These are phyloP conservation scores for Globisporangium cylindrosporum DNA, from an alignment of 352 stramenopile genomes.

Conservation along the genomic window DNA sequence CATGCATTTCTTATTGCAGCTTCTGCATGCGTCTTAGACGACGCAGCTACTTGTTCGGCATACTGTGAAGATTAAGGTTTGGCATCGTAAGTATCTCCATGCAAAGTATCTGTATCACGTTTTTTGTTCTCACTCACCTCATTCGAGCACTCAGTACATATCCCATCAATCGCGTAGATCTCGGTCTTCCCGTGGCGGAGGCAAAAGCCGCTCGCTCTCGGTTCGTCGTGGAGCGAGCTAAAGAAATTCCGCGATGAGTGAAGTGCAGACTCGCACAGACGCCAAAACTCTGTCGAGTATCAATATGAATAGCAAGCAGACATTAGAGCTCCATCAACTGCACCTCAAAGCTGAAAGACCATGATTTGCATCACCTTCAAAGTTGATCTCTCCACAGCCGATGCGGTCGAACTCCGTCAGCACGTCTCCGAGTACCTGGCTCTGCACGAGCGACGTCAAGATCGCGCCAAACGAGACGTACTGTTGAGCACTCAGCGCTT, in stretches of 20 bases:
- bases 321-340: background rate
- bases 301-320: background rate
- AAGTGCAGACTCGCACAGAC: constrained; percentile 38
- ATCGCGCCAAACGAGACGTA: constrained; percentile 20
- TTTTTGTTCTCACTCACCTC: constrained; percentile 31
- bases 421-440: constrained; percentile 30
- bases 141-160: constrained; percentile 43
- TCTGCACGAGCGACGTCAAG: constrained; percentile 47
- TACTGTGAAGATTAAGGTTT: background rate
- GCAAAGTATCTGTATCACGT: background rate
- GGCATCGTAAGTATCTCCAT: background rate
- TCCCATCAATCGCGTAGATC: constrained; percentile 38
- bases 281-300: constrained; percentile 40
- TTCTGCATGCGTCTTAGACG: background rate
- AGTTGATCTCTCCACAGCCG: constrained; percentile 54
- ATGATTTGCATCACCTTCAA: constrained; percentile 33
- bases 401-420: constrained; percentile 51
- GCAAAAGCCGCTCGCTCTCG: constrained; percentile 44
- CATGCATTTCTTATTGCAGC: background rate
- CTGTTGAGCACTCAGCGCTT: constrained; percentile 26
- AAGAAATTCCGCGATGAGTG: constrained; percentile 26
- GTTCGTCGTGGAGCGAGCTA: constrained; percentile 35
- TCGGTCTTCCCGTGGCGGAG: constrained; percentile 46
- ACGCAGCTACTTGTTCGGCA: background rate
- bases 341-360: background rate